phyloP scores from a whole-genome alignment of 129 eudicot genomes.

The Arctium lappa region DNA sequence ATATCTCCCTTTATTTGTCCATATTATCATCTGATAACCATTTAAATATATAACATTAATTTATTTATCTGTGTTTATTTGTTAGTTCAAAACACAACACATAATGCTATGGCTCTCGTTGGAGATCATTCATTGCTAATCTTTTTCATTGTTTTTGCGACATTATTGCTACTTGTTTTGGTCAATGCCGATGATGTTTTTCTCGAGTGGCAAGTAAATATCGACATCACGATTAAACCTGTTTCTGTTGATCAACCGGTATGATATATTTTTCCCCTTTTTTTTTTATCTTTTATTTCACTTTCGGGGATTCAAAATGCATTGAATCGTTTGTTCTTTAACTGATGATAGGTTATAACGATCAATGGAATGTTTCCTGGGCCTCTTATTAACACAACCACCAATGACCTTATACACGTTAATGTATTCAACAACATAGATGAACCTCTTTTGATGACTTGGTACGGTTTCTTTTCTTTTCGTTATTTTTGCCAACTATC shows the following conservation, averaged over 20 bases:
- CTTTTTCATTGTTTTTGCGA: not conserved
- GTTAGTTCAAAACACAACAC: conserved; percentile 1
- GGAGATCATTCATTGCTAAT: conserved; percentile 7
- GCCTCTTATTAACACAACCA: conserved; percentile 55
- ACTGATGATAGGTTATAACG: conserved; percentile 44
- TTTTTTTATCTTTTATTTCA: not conserved
- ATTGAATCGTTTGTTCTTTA: not conserved
- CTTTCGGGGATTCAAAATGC: no score
- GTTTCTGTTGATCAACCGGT: conserved; percentile 50
- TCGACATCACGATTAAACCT: conserved; percentile 40
- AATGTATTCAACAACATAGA: conserved; percentile 56
- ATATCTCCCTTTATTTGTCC: conserved; percentile 22
- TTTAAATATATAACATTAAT: not conserved
- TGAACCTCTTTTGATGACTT: conserved; percentile 60
- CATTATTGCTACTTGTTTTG: not conserved
- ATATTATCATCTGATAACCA: conserved; percentile 2
- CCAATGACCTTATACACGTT: conserved; percentile 45
- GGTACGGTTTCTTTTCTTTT: conserved; percentile 29
- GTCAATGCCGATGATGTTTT: conserved; percentile 36
- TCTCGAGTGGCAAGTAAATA: conserved; percentile 50
- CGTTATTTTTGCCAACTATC: not conserved
- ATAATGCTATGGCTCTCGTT: conserved; percentile 22
- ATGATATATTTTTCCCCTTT: not conserved
- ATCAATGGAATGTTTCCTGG: conserved; percentile 63
- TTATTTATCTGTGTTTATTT: not conserved